These are phyloP conservation scores for Cyphellophora attinorum DNA, from an alignment of 2,329 filamentous ascomycete genomes.

Conservation along the genomic window DNA sequence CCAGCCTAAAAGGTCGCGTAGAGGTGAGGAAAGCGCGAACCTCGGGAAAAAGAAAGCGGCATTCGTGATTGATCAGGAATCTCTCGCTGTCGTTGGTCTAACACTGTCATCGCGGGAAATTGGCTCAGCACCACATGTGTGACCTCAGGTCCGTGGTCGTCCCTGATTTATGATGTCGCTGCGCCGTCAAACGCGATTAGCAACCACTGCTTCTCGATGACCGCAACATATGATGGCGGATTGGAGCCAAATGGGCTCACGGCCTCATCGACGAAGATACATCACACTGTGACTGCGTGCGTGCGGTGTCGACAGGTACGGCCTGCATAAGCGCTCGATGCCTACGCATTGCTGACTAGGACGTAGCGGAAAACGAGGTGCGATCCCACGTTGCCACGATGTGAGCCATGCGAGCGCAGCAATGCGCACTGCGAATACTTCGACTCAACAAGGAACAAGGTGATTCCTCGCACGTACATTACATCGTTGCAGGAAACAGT, in stretches of 20 bases:
- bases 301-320: constrained; percentile 40
- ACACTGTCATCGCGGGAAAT: too few relatives aligned
- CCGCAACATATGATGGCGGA: constrained; percentile 1
- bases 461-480: constrained; percentile 85
- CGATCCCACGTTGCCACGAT: constrained; percentile 84
- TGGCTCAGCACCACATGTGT: too few relatives aligned
- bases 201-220: too few relatives aligned
- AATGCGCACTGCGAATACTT: constrained; percentile 92
- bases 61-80: too few relatives aligned
- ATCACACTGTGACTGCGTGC: constrained; percentile 39
- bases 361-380: constrained; percentile 88
- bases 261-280: constrained; percentile 12
- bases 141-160: too few relatives aligned
- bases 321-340: too few relatives aligned
- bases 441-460: constrained; percentile 75
- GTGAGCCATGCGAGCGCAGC: constrained; percentile 83
- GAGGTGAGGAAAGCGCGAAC: too few relatives aligned
- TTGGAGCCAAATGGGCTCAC: background rate
- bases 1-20: too few relatives aligned
- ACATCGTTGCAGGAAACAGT: constrained; percentile 84
- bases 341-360: constrained; percentile 17
- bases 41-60: too few relatives aligned
- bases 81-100: too few relatives aligned
- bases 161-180: too few relatives aligned
- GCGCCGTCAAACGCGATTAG: too few relatives aligned